Base-by-base conservation (phyloP, 768 basidiomycete genomes). In the Agaricus subrufescens region DNA sequence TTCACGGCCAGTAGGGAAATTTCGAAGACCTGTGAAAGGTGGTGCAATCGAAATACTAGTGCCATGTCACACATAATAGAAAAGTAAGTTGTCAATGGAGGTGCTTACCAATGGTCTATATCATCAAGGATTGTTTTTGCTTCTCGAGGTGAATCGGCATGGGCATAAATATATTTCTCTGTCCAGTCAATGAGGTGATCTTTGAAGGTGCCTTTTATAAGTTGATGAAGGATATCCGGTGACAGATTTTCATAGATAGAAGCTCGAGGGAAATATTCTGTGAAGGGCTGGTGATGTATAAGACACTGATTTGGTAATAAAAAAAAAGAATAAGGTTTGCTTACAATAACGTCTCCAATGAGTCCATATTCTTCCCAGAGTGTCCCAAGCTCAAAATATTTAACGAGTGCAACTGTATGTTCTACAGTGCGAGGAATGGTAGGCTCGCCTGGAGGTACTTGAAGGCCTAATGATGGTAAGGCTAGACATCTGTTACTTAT, bases 171-270 rank as follows among this genome's bases (percentile, higher is more conserved):
- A 51, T 74, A 76, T 5, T 68, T 58, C 0, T 54, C 46, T 0
- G 71, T 64, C 75, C 75, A 77, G 2, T 40, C 39, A 2, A 76
- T 72, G 1, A 76, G 61, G 49, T 76, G 75, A 42, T 75, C 76
- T 55, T 75, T 76, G 62, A 75, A 77, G 1, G 62, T 67, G 3
- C 73, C 72, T 54, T 74, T 74, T 56, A 75, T 73, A 9, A 75
- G 31, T 60, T 75, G 73, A 58, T 75, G 73, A 0, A 73, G 62
- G 0, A 72, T 60, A 53, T 72, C 69, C 3, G 69, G 64, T 0
- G 69, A 43, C 1, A 72, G 14, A 2, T 71, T 54, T 39, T 71
- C 66, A 56, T 73, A 61, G 26, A 73, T 72, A 50, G 73, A 66
- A 0, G 70, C 72, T 2, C 62, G 60, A 1, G 71, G 70, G 54